Percentiles rank a stretch among this genome's conserved stretches.
Evolutionary conservation across 768 basidiomycete species (phyloP).

Genomic region (Leccinum longicurvipes): DNA sequence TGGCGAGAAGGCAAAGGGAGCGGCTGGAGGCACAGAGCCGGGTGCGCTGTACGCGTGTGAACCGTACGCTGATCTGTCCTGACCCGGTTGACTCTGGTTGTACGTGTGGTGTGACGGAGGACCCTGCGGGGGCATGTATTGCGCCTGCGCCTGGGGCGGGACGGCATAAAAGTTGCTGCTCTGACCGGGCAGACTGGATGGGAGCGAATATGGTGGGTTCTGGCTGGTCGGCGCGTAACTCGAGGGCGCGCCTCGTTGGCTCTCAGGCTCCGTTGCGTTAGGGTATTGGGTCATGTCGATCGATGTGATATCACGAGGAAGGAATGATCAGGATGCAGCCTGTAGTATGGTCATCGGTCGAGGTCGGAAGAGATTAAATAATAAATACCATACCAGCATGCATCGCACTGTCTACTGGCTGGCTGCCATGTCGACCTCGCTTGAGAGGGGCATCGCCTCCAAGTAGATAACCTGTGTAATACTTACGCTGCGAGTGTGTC

Average conservation of each 20-base stretch:
- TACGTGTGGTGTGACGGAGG: slow-evolving; percentile 14
- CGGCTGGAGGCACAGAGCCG: not conserved
- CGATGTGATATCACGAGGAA: no score
- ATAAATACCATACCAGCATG: not conserved
- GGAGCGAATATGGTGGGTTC: not conserved
- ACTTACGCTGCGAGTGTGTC: no score
- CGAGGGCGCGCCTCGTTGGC: slow-evolving; percentile 3
- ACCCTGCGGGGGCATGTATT: slow-evolving; percentile 1
- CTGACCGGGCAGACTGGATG: not conserved
- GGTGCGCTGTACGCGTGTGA: not conserved
- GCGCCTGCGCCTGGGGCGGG: not conserved
- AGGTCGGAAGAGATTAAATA: no score
- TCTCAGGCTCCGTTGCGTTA: slow-evolving; percentile 21
- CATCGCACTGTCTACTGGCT: no score
- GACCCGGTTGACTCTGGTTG: slow-evolving; percentile 4
- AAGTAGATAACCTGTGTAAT: no score
- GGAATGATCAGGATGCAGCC: no score
- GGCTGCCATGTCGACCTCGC: no score
- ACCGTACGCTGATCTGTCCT: not conserved
- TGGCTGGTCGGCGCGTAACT: slow-evolving; percentile 16
- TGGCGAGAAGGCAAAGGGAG: not conserved
- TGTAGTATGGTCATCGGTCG: no score
- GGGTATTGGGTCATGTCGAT: slow-evolving; percentile 21
- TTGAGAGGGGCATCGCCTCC: no score
- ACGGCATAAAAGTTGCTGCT: not conserved